Conservation (phyloP, 352 stramenopile genomes). For the Globisporangium canariense region DNA sequence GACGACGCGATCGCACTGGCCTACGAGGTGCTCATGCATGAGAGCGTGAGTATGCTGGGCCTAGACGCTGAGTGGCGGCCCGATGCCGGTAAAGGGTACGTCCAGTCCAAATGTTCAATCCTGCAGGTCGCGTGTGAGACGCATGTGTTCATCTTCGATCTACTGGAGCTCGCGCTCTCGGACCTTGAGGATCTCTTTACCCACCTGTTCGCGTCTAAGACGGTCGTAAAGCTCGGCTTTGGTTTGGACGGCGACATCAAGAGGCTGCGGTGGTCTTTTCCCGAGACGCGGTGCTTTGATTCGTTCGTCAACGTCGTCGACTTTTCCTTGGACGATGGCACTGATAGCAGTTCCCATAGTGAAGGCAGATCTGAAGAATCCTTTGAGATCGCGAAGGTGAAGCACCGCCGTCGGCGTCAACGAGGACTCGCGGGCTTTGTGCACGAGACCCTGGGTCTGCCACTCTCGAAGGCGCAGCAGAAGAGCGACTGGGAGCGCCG, state of each 20-base stretch:
- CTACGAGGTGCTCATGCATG: conserved; percentile 43
- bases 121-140: conserved; percentile 65
- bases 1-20: conserved; percentile 47
- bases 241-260: conserved; percentile 66
- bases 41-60: conserved; percentile 35
- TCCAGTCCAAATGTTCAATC: conserved; percentile 62
- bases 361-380: background rate
- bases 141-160: conserved; percentile 69
- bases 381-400: conserved; percentile 18
- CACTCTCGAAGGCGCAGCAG: conserved; percentile 69
- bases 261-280: conserved; percentile 66
- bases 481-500: conserved; percentile 73
- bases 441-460: conserved; percentile 47
- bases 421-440: conserved; percentile 55
- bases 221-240: conserved; percentile 61
- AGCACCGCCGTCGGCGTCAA: conserved; percentile 33
- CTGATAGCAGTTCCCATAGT: background rate
- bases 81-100: conserved; percentile 27
- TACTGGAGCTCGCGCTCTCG: conserved; percentile 44
- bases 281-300: conserved; percentile 60
- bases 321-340: conserved; percentile 43
- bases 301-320: conserved; percentile 61
- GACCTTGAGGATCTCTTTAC: conserved; percentile 67
- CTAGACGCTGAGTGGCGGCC: conserved; percentile 76
- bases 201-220: conserved; percentile 49